These are phyloP conservation scores for Lachancea thermotolerans DNA, from an alignment of 805 yeast species.

Conservation along the genomic window DNA sequence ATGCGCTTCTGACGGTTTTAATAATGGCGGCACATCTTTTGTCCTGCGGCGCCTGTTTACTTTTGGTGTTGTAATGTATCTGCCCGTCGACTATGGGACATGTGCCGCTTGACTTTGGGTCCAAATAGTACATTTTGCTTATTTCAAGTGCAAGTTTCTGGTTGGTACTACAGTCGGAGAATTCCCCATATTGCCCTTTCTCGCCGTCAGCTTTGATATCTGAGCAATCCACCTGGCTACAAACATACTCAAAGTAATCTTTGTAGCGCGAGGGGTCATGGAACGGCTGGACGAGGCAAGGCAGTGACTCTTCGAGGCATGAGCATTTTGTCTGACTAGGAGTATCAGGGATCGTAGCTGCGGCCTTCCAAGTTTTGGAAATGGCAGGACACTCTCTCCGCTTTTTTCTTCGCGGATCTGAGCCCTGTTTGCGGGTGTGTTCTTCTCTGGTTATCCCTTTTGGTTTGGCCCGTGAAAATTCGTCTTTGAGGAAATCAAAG, in stretches of 20 bases:
- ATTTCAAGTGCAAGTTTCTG: slow-evolving; percentile 58
- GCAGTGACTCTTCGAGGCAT: slow-evolving; percentile 48
- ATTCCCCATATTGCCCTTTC: slow-evolving; percentile 56
- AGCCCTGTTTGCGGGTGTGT: slow-evolving; percentile 21
- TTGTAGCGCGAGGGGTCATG: slow-evolving; percentile 45
- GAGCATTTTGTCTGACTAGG: slow-evolving; percentile 57
- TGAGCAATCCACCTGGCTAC: slow-evolving; percentile 51
- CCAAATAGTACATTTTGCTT: slow-evolving; percentile 51
- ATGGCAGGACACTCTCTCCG: slow-evolving; percentile 43
- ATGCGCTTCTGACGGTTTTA: not conserved
- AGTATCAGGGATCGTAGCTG: slow-evolving; percentile 55
- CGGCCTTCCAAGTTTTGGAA: slow-evolving; percentile 54
- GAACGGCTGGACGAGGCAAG: slow-evolving; percentile 48
- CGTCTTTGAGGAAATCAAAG: slow-evolving; percentile 48
- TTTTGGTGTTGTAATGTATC: slow-evolving; percentile 19
- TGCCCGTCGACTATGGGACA: slow-evolving; percentile 26
- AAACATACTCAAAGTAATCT: slow-evolving; percentile 49
- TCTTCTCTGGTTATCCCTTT: slow-evolving; percentile 31
- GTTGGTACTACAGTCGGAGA: slow-evolving; percentile 57
- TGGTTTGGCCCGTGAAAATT: slow-evolving; percentile 45
- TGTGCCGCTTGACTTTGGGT: slow-evolving; percentile 30
- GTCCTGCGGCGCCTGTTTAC: not conserved
- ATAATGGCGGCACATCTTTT: not conserved
- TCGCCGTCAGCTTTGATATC: slow-evolving; percentile 55
- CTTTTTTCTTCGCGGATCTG: slow-evolving; percentile 26